Evolutionary conservation across 2,329 filamentous ascomycete genomes (phyloP).

Genomic region (Diaporthe australafricana): DNA sequence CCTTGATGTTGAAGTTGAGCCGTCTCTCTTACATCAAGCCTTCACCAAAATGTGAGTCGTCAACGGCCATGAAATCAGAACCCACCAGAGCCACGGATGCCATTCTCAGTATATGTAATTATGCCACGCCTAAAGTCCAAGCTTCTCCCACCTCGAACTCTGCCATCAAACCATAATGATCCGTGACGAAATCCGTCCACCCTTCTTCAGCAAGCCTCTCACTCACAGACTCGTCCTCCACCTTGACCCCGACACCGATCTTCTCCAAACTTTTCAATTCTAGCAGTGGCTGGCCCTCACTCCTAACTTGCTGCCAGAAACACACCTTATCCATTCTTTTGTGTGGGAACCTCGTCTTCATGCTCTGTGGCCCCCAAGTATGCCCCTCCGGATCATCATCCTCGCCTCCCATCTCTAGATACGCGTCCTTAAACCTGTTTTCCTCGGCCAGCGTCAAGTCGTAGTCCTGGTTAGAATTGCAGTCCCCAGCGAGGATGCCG

Average conservation of each 20-base stretch:
- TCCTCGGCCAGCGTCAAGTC: constrained; percentile 58
- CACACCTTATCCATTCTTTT: constrained; percentile 65
- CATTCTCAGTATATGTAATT: too few species aligned
- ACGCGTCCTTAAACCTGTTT: constrained; percentile 62
- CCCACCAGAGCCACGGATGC: too few species aligned
- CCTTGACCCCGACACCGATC: constrained; percentile 58
- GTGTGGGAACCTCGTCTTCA: constrained; percentile 55
- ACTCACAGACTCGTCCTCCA: constrained; percentile 47
- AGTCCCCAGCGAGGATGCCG: constrained; percentile 62
- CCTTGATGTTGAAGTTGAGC: too few species aligned
- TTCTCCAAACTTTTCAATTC: constrained; percentile 50
- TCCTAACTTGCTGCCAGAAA: constrained; percentile 43
- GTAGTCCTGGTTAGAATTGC: constrained; percentile 67
- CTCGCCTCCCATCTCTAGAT: constrained; percentile 58
- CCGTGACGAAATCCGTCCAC: constrained; percentile 26
- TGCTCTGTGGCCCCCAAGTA: constrained; percentile 67
- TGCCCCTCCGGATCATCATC: constrained; percentile 61
- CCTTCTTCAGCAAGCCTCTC: constrained; percentile 37
- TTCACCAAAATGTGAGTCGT: too few species aligned
- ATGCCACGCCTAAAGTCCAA: background rate
- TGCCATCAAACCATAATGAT: constrained; percentile 33
- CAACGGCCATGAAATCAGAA: too few species aligned
- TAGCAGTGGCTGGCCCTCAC: constrained; percentile 21
- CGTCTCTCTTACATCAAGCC: too few species aligned
- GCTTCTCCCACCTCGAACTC: constrained; percentile 13